Percentiles rank a stretch among this genome's conserved stretches.
These are phyloP conservation scores for Torulaspora gathmanii DNA, from an alignment of 805 yeast species.

Conservation along the genomic window DNA sequence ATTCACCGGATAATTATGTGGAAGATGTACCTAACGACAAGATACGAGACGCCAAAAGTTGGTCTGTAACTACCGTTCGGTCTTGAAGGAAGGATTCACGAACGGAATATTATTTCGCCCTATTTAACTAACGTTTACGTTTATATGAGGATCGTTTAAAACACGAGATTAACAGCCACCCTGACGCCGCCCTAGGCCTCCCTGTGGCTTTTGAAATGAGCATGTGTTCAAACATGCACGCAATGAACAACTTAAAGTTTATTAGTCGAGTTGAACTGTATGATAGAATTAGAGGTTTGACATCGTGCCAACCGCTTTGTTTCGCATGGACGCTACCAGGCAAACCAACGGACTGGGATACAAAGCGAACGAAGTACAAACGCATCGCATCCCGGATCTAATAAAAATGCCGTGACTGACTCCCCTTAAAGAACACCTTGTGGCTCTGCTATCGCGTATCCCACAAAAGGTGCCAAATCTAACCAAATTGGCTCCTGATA, in stretches of 20 bases:
- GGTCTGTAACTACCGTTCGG: slow-evolving; percentile 23
- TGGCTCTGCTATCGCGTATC: slow-evolving; percentile 18
- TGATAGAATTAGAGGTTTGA: not conserved
- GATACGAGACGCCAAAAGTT: slow-evolving; percentile 28
- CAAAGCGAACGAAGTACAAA: slow-evolving; percentile 16
- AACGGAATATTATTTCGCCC: too few species aligned
- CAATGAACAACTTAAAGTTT: too few species aligned
- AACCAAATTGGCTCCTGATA: slow-evolving; percentile 11
- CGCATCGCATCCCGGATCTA: slow-evolving; percentile 17
- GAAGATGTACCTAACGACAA: slow-evolving; percentile 14
- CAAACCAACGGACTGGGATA: slow-evolving; percentile 21
- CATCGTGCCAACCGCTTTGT: not conserved
- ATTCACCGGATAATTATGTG: slow-evolving; percentile 4
- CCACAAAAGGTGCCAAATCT: slow-evolving; percentile 24
- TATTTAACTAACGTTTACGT: too few species aligned
- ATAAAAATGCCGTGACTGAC: slow-evolving; percentile 17
- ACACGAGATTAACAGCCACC: too few species aligned
- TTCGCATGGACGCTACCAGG: not conserved
- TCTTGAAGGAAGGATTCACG: slow-evolving; percentile 6
- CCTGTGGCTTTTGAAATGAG: not conserved
- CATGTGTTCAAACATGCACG: too few species aligned
- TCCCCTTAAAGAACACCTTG: slow-evolving; percentile 21
- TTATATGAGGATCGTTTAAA: too few species aligned
- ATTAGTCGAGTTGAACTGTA: too few species aligned
- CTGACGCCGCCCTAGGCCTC: too few species aligned